Percentiles rank a stretch among this genome's conserved stretches.
Conservation (phyloP, 768 basidiomycete species). For the Kwoniella sp. region DNA sequence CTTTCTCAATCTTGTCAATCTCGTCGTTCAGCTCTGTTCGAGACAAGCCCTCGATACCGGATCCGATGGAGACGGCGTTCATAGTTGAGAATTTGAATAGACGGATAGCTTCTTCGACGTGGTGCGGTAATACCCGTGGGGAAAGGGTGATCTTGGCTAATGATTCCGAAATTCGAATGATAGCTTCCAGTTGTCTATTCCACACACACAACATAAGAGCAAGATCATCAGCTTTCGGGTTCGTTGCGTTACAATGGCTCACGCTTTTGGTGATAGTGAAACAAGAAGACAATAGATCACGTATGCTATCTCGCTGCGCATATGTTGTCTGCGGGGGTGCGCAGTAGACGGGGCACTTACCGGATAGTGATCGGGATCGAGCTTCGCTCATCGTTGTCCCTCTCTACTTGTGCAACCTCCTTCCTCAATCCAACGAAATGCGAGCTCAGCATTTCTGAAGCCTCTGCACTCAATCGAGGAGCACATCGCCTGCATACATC, state of each 20-base stretch:
- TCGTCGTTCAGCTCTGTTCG: slow-evolving; percentile 91
- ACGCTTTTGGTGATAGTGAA: too few relatives aligned
- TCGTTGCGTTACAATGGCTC: too few relatives aligned
- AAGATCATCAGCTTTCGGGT: not conserved
- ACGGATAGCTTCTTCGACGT: slow-evolving; percentile 96
- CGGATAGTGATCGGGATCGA: slow-evolving; percentile 98
- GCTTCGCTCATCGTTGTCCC: slow-evolving; percentile 94
- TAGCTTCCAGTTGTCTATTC: slow-evolving; percentile 86
- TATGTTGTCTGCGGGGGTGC: not conserved
- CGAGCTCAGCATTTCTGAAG: slow-evolving; percentile 92
- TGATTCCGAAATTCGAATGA: slow-evolving; percentile 97
- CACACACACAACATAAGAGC: not conserved
- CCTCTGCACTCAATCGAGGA: slow-evolving; percentile 86
- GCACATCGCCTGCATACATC: slow-evolving; percentile 77
- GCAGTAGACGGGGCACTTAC: slow-evolving; percentile 60
- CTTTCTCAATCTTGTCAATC: slow-evolving; percentile 84
- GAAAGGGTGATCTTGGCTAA: slow-evolving; percentile 91
- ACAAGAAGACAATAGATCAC: too few relatives aligned
- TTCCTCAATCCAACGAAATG: slow-evolving; percentile 92
- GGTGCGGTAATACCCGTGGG: slow-evolving; percentile 80
- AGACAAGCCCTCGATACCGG: slow-evolving; percentile 83
- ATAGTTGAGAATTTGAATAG: slow-evolving; percentile 98
- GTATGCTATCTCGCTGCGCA: not conserved
- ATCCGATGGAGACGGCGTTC: slow-evolving; percentile 93
- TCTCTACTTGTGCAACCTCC: slow-evolving; percentile 91